Evolutionary conservation across 441 rosid species (phyloP).

Genomic region (Adansonia madagascariensis): DNA sequence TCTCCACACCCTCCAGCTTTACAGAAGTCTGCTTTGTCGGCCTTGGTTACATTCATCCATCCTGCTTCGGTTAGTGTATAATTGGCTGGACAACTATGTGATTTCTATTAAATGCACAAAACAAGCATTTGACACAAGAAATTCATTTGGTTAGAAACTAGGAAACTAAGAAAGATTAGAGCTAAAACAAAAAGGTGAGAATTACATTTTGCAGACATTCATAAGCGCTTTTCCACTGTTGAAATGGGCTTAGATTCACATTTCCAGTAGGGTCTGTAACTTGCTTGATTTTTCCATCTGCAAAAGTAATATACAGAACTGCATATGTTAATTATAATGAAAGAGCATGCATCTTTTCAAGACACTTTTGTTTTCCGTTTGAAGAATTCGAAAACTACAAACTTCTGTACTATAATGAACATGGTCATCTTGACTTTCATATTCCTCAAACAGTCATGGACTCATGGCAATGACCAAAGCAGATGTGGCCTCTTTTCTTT

Average conservation of each 20-base stretch:
- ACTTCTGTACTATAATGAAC: too few relatives aligned
- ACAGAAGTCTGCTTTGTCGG: neutral
- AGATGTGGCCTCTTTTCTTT: too few relatives aligned
- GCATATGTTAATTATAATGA: neutral
- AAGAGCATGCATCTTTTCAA: neutral
- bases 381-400: neutral
- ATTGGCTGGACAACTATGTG: neutral
- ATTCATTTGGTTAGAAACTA: neutral
- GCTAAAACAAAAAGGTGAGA: neutral
- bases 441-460: too few relatives aligned
- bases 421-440: too few relatives aligned
- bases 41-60: constrained; percentile 21
- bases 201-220: constrained; percentile 46
- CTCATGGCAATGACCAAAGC: too few relatives aligned
- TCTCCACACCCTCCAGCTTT: constrained; percentile 22
- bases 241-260: constrained; percentile 46
- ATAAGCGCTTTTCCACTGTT: constrained; percentile 47
- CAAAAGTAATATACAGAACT: neutral
- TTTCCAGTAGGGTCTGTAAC: constrained; percentile 29
- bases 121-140: constrained; percentile 1
- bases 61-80: constrained; percentile 15
- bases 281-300: constrained; percentile 20
- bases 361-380: neutral
- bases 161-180: neutral
- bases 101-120: constrained; percentile 1